phyloP scores from a whole-genome alignment of 768 basidiomycete species.

The Naganishia onofrii region DNA sequence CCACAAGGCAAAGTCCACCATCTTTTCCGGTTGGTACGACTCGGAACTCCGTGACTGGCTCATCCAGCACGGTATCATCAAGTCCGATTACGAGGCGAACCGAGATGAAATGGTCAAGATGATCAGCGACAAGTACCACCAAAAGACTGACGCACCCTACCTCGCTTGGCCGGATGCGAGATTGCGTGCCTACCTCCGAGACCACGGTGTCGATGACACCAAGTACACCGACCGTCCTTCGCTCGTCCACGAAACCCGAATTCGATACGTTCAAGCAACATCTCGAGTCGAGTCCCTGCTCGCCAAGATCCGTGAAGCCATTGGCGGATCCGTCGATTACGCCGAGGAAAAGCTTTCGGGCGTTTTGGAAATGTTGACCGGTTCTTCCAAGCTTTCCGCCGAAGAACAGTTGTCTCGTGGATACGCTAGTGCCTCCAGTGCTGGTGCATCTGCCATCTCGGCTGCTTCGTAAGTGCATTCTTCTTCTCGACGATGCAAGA shows the following conservation, averaged over 20 bases:
- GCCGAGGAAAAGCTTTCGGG: slow-evolving; percentile 70
- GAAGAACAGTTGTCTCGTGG: slow-evolving; percentile 51
- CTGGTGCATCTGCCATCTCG: slow-evolving; percentile 41
- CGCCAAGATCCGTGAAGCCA: slow-evolving; percentile 63
- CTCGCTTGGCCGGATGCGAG: slow-evolving; percentile 89
- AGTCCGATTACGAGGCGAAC: slow-evolving; percentile 66
- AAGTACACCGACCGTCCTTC: slow-evolving; percentile 64
- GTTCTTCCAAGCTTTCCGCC: slow-evolving; percentile 45
- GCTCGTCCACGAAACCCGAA: slow-evolving; percentile 62
- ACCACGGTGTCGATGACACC: slow-evolving; percentile 70
- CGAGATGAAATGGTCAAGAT: slow-evolving; percentile 61
- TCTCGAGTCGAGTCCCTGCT: slow-evolving; percentile 62
- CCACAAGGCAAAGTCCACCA: slow-evolving; percentile 52
- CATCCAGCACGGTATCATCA: slow-evolving; percentile 68
- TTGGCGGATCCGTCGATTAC: slow-evolving; percentile 66
- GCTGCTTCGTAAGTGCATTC: slow-evolving; percentile 25
- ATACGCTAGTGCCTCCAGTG: slow-evolving; percentile 43
- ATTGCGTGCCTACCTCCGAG: slow-evolving; percentile 80
- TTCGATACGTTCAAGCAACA: slow-evolving; percentile 71
- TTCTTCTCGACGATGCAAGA: background rate
- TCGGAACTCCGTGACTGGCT: slow-evolving; percentile 76
- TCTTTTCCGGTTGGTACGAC: slow-evolving; percentile 66
- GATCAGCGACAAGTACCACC: slow-evolving; percentile 58
- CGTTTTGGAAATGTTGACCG: slow-evolving; percentile 52
- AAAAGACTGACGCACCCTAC: slow-evolving; percentile 63